Evolutionary conservation across 2,329 filamentous ascomycete genomes (phyloP).

Genomic region (Taxawa tesnikishii): DNA sequence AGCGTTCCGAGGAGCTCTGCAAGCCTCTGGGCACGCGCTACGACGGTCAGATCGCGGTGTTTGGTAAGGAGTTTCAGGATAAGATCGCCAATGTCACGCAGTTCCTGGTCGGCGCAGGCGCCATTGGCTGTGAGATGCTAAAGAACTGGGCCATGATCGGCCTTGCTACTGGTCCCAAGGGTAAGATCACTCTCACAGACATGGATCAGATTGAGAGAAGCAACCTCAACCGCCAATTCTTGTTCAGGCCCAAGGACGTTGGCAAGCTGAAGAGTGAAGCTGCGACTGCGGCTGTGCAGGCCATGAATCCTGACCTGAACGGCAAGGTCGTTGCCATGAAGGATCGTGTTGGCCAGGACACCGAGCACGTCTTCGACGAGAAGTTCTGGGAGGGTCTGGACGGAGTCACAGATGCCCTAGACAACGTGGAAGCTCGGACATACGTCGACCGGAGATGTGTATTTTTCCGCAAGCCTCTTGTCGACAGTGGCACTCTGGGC

Average conservation of each 20-base stretch:
- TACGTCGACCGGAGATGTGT: conserved; percentile 95
- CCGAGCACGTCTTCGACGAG: conserved; percentile 90
- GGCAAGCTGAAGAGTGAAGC: conserved; percentile 94
- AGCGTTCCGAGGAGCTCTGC: conserved; percentile 76
- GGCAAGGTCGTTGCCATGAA: conserved; percentile 77
- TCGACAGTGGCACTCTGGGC: conserved; percentile 95
- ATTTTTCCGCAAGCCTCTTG: conserved; percentile 92
- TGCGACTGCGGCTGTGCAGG: conserved; percentile 76
- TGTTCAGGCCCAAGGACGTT: conserved; percentile 89
- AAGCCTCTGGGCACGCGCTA: conserved; percentile 77
- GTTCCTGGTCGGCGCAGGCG: conserved; percentile 90
- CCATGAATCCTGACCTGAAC: conserved; percentile 86
- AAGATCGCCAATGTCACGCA: conserved; percentile 84
- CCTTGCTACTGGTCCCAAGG: conserved; percentile 73
- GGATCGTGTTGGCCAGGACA: conserved; percentile 83
- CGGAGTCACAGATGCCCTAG: conserved; percentile 89
- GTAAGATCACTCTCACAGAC: conserved; percentile 85
- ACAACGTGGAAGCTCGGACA: conserved; percentile 93
- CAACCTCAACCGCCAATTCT: conserved; percentile 93
- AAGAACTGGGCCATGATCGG: conserved; percentile 99
- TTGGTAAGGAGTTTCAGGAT: conserved; percentile 85
- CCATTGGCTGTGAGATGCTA: conserved; percentile 96
- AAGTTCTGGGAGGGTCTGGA: conserved; percentile 79
- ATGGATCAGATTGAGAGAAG: conserved; percentile 99
- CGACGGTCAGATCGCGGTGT: conserved; percentile 94